A percentile compares a stretch with the other conserved stretches of the same genome.
phyloP scores from a whole-genome alignment of 192 early-diverging fungal species.

The Coemansia sp. region DNA sequence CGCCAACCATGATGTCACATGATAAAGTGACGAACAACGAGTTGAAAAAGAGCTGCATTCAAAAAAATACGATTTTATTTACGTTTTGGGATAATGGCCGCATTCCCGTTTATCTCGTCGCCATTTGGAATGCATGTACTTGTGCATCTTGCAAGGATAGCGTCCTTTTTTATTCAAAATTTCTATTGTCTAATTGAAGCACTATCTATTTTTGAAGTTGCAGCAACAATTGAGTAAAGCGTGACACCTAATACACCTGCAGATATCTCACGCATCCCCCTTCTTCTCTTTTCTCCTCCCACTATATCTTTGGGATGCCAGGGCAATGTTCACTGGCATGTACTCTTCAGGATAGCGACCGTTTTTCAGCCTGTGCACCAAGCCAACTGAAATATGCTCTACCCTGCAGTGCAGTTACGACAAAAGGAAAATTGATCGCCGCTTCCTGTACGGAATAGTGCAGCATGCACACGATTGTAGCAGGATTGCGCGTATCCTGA shows the following conservation, averaged over 20 bases:
- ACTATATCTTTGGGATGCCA: not conserved
- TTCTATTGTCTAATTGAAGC: no score
- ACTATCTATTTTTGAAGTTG: not conserved
- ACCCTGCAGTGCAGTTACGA: not conserved
- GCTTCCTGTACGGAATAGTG: not conserved
- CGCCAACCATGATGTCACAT: not conserved
- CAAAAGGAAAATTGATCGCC: not conserved
- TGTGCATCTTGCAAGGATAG: not conserved
- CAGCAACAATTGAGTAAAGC: not conserved
- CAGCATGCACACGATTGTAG: not conserved
- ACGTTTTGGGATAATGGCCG: not conserved
- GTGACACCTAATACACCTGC: conserved; percentile 4
- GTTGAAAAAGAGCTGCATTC: not conserved
- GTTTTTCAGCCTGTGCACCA: not conserved
- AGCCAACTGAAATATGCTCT: not conserved
- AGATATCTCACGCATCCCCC: not conserved
- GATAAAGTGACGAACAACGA: not conserved
- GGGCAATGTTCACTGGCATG: no score
- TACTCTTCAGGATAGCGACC: not conserved
- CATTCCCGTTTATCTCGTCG: not conserved
- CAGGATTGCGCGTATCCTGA: not conserved
- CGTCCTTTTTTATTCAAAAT: not conserved
- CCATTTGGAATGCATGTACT: not conserved
- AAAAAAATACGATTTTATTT: not conserved
- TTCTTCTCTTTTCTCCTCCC: not conserved